Base-by-base conservation (phyloP, 2,329 filamentous ascomycete genomes). In the Rhynchosporium agropyri region DNA sequence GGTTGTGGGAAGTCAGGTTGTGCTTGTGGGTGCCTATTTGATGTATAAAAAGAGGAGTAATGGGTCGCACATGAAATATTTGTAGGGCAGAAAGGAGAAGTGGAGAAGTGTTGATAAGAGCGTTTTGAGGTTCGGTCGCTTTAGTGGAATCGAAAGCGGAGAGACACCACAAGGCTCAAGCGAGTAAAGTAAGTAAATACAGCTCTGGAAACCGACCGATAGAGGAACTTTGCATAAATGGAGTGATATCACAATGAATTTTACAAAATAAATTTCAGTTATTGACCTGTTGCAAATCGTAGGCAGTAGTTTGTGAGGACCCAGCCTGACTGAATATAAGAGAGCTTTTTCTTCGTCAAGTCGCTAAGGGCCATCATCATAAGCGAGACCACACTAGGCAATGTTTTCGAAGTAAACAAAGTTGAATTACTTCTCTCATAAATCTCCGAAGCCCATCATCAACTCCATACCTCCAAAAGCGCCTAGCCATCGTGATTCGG, bases 11-110 rank as follows among this genome's bases (percentile, higher is more conserved):
- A 69, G 70, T 62, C 73, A 75, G 62, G 63, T 61, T 4, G 45
- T 70, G n/a, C 31, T 72, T 29, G 62, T 70, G 8, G 67, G 59
- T 2, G 67, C 63, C 3, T 75, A 72, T 64, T 36, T 73, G 20
- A 33, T 70, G 33, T 75, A 75, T 60, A 75, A 75, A 66, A 68
- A 65, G 59, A 69, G 72, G 50, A 73, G 69, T 64, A 63, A 62
- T 46, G 68, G 65, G 36, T 63, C 55, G 29, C 66, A 64, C 13
- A 74, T 74, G 69, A 75, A 75, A 60, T 75, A 73, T 64, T 58
- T 75, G 65, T 75, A 62, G 67, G 40, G 13, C 9, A 15, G 13
- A 10, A 28, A 33, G 6, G 28, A 0, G 48, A 43, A 8, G 20
- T 31, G 15, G 10, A 12, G 5, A 40, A 36, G 51, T 40, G 40